Base-by-base conservation (phyloP, 2,329 filamentous ascomycete species). In the Pseudophaeomoniella oleicola region DNA sequence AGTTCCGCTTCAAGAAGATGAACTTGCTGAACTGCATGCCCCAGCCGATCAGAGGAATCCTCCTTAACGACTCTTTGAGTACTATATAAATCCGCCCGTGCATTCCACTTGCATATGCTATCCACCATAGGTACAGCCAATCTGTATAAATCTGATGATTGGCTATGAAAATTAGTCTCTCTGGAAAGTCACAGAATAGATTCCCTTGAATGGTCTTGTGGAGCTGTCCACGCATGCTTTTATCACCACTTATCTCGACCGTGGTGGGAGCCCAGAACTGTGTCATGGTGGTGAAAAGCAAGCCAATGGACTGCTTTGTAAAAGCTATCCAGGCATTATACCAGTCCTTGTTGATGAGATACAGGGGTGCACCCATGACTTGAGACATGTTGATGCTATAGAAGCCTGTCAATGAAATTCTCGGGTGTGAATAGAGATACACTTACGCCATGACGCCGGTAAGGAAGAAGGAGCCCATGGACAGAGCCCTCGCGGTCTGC, bases 71-170 rank as follows among this genome's bases (percentile, higher is more conserved):
- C 53, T 93, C 82, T 52, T 93, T 93, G 36, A 92, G 64, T 49
- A 93, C 88, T 53, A 93, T 93, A 62, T 85, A 92, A 50, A 93
- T 69, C 52, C 85, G 80, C 9, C 86, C 85, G 49, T 90, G 81
- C 73, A 85, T 84, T 37, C 71, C 69, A 39, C 81, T 81, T 16
- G 81, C 84, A 50, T 93, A 93, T n/a, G 78, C 82, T 16, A 85
- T 78, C 85, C 85, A 93, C 85, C 85, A 93, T 5, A 93, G 71
- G 53, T 93, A 93, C 5, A 92, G 60, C 85, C 84, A 93, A 59
- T 93, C 84, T 5, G 84, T 88, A 53, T 93, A 92, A 36, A 92
- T 77, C 61, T 90, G 83, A 52, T 93, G 85, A 53, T 93, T 93
- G 16, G 85, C 84, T 55, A 92, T 82, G 59, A 93, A 63, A 16